Evolutionary conservation across 345 rosid species (phyloP).

Genomic region (Mercurialis annua): DNA sequence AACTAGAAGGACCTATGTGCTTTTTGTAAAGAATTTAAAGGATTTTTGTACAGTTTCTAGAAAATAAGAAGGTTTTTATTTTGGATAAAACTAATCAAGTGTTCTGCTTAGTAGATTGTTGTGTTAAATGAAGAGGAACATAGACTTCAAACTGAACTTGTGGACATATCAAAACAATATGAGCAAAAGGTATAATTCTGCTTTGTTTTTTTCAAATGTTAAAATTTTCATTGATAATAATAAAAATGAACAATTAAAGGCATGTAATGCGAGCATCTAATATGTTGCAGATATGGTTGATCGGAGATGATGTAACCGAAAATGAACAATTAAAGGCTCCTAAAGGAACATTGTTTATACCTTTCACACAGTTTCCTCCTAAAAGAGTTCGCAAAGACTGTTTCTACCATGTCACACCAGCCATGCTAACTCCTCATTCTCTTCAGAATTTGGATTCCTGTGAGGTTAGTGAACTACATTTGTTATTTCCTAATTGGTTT

Average conservation of each 20-base stretch:
- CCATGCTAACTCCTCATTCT: conserved; percentile 47
- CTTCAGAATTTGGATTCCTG: conserved; percentile 52
- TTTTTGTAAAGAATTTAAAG: too few relatives aligned
- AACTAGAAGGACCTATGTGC: too few relatives aligned
- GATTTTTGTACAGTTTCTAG: too few relatives aligned
- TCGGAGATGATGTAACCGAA: conserved; percentile 50
- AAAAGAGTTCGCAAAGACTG: conserved; percentile 47
- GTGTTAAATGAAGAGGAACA: conserved; percentile 34
- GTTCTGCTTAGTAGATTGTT: conserved; percentile 29
- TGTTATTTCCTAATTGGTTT: too few relatives aligned
- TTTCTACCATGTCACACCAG: conserved; percentile 54
- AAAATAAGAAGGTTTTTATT: too few relatives aligned
- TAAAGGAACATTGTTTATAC: conserved; percentile 49
- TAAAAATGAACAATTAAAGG: background rate
- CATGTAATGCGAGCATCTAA: too few relatives aligned
- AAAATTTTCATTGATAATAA: background rate
- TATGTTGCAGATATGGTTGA: conserved; percentile 51
- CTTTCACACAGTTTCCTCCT: conserved; percentile 50
- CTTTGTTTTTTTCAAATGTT: too few relatives aligned
- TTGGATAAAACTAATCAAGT: too few relatives aligned
- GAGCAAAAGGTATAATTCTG: conserved; percentile 45
- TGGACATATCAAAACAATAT: too few relatives aligned
- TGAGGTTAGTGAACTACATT: too few relatives aligned
- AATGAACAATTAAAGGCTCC: conserved; percentile 48
- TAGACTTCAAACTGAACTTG: background rate